A percentile compares a stretch with the other conserved stretches of the same genome.
These are phyloP conservation scores for Allium cepa DNA, from an alignment of 106 monocot species.

Conservation along the genomic window DNA sequence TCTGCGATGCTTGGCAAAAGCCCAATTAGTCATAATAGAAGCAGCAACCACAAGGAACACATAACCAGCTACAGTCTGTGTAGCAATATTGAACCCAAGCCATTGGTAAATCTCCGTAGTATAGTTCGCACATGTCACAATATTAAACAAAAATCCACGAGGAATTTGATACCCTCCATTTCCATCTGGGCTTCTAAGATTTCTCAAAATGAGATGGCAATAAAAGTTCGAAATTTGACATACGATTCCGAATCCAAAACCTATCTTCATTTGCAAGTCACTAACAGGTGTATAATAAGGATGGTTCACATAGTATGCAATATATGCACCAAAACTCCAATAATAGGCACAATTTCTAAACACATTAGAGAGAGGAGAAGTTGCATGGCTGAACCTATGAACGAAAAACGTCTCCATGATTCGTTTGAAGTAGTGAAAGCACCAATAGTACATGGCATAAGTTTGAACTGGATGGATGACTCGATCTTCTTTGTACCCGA, in stretches of 20 bases:
- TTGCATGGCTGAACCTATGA: slow-evolving; percentile 92
- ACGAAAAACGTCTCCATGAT: slow-evolving; percentile 95
- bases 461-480: slow-evolving; percentile 71
- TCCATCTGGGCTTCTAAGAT: slow-evolving; percentile 63
- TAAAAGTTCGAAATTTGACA: slow-evolving; percentile 83
- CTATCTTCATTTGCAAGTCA: slow-evolving; percentile 73
- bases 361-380: slow-evolving; percentile 84
- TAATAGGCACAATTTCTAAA: slow-evolving; percentile 89
- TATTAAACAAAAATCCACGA: slow-evolving; percentile 72
- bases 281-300: slow-evolving; percentile 70
- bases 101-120: slow-evolving; percentile 94
- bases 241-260: slow-evolving; percentile 60
- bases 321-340: slow-evolving; percentile 80
- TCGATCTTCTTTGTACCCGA: slow-evolving; percentile 60
- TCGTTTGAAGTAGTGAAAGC: slow-evolving; percentile 87
- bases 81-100: slow-evolving; percentile 86
- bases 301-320: slow-evolving; percentile 83
- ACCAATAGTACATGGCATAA: slow-evolving; percentile 85
- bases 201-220: slow-evolving; percentile 70
- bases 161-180: slow-evolving; percentile 77
- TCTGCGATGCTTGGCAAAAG: slow-evolving; percentile 58
- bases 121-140: slow-evolving; percentile 81
- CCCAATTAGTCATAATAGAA: slow-evolving; percentile 82
- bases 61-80: slow-evolving; percentile 78
- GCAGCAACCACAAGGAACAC: slow-evolving; percentile 71